These are phyloP conservation scores for Phyllosticta capitalensis DNA, from an alignment of 2,329 filamentous ascomycete species.

Conservation along the genomic window DNA sequence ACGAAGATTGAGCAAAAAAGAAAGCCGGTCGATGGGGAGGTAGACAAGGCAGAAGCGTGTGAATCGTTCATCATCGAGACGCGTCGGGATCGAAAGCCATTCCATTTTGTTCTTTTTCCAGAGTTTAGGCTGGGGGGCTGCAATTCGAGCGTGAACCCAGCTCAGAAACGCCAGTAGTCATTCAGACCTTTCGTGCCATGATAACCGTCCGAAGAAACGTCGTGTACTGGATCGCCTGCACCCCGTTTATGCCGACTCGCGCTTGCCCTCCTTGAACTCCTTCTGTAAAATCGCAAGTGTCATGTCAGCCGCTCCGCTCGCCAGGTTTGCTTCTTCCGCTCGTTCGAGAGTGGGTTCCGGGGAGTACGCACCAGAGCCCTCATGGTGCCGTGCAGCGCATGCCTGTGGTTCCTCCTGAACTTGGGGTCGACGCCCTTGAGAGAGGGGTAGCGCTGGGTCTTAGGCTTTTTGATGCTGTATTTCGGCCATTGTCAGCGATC, in stretches of 20 bases:
- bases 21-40: not conserved
- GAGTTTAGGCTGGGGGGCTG: constrained; percentile 5
- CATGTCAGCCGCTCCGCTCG: not conserved
- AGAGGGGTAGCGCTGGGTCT: constrained; percentile 97
- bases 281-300: constrained; percentile 51
- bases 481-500: constrained; percentile 7
- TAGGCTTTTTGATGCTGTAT: constrained; percentile 97
- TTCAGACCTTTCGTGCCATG: constrained; percentile 9
- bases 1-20: not conserved
- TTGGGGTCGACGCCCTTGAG: constrained; percentile 98
- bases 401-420: constrained; percentile 99
- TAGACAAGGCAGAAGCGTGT: not conserved
- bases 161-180: constrained; percentile 11
- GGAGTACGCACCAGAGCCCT: constrained; percentile 76
- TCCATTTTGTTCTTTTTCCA: constrained; percentile 9
- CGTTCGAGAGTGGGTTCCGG: constrained; percentile 1
- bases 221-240: not conserved
- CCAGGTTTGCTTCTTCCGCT: not conserved
- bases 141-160: constrained; percentile 1
- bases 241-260: constrained; percentile 63
- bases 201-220: constrained; percentile 5
- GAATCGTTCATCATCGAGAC: not conserved
- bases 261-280: constrained; percentile 94
- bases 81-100: constrained; percentile 10
- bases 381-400: constrained; percentile 98